A percentile compares a stretch with the other conserved stretches of the same genome.
Conservation (phyloP, 2,329 filamentous ascomycete species). For the Fusarium hainanense region DNA sequence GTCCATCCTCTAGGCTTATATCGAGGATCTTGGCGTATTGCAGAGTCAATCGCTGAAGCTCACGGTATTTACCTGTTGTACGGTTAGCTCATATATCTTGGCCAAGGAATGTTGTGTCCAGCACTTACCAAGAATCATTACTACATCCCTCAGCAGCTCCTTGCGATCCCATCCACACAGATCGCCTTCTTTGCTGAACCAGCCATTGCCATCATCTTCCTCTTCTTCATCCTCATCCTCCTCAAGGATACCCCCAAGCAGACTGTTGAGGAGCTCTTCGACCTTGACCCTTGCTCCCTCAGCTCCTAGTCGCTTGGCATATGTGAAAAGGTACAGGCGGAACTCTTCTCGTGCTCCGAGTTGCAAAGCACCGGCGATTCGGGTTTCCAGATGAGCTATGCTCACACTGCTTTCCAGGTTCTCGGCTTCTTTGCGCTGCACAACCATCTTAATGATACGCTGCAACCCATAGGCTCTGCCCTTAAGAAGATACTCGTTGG, state of each 20-base stretch:
- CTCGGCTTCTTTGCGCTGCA: constrained; percentile 91
- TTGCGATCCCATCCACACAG: constrained; percentile 92
- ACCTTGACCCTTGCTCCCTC: constrained; percentile 90
- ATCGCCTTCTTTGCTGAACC: constrained; percentile 74
- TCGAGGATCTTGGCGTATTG: constrained; percentile 90
- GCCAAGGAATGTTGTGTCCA: neutral
- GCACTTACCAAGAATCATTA: constrained; percentile 86
- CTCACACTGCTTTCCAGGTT: constrained; percentile 90
- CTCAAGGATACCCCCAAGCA: constrained; percentile 78
- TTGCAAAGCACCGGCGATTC: constrained; percentile 87
- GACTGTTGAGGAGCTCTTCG: constrained; percentile 85
- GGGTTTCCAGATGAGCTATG: constrained; percentile 94
- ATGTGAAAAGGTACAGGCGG: constrained; percentile 95
- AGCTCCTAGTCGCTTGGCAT: constrained; percentile 92
- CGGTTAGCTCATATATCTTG: constrained; percentile 48
- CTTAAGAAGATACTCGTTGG: constrained; percentile 89
- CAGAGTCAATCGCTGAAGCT: constrained; percentile 92
- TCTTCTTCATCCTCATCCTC: constrained; percentile 60
- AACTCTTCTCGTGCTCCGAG: constrained; percentile 92
- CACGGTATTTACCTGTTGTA: constrained; percentile 85
- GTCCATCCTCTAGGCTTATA: constrained; percentile 62
- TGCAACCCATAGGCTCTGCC: constrained; percentile 92
- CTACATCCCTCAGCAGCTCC: constrained; percentile 88
- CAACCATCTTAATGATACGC: constrained; percentile 86
- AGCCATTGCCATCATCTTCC: constrained; percentile 63